Evolutionary conservation across 2,329 filamentous ascomycete genomes (phyloP).

Genomic region (Botryotinia calthae): DNA sequence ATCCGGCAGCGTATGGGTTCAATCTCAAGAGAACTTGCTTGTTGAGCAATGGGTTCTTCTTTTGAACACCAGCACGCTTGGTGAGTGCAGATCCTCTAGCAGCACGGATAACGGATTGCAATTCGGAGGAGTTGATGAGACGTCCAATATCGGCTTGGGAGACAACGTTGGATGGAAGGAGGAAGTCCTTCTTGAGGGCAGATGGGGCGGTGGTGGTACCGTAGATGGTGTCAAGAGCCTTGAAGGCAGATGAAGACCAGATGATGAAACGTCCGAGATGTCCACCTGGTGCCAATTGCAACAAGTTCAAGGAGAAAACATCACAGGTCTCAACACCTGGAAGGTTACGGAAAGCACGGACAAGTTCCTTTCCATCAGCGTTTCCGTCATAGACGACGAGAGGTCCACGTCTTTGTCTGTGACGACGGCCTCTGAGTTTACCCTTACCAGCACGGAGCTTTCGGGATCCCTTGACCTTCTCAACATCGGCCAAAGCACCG

Average conservation of each 20-base stretch:
- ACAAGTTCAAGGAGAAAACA: constrained; percentile 93
- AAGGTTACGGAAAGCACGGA: constrained; percentile 97
- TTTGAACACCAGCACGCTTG: constrained; percentile 90
- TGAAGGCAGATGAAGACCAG: constrained; percentile 97
- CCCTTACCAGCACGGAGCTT: constrained; percentile 99
- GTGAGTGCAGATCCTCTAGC: constrained; percentile 87
- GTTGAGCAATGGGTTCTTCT: constrained; percentile 99
- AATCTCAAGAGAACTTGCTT: constrained; percentile 97
- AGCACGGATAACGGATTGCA: constrained; percentile 91
- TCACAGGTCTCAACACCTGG: constrained; percentile 95
- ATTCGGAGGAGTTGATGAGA: constrained; percentile 98
- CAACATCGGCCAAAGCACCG: constrained; percentile 84
- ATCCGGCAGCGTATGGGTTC: constrained; percentile 95
- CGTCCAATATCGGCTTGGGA: constrained; percentile 93
- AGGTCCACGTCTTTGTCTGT: constrained; percentile 96
- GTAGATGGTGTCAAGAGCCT: constrained; percentile 95
- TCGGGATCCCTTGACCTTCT: constrained; percentile 94
- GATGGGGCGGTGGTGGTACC: constrained; percentile 87
- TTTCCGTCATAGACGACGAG: constrained; percentile 97
- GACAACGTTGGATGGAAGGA: constrained; percentile 89
- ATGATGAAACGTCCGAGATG: constrained; percentile 98
- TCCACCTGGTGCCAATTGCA: constrained; percentile 97
- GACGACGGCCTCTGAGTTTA: constrained; percentile 94
- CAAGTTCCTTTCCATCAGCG: constrained; percentile 90
- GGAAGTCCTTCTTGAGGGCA: constrained; percentile 97